Evolutionary conservation across 2,329 filamentous ascomycete species (phyloP), one percentile per base, ranked within the genome.

Genomic region (Alternaria dauci): DNA sequence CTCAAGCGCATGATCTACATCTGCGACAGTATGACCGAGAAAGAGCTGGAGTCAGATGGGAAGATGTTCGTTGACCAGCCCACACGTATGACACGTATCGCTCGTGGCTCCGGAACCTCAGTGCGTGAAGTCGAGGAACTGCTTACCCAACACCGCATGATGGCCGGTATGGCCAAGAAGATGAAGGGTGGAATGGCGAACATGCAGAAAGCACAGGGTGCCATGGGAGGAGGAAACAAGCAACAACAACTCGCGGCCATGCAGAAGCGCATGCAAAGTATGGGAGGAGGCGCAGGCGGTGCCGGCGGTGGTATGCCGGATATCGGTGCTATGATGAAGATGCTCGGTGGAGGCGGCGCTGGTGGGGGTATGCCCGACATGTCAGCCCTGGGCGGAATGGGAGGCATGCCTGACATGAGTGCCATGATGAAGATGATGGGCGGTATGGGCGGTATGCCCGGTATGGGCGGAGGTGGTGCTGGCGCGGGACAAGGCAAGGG

Each of bases 1-100:
- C 86, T 99, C 26, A 96, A 96, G 81, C 90, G 95, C 64, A 99
- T 99, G 95, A 93, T 99, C 70, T 98, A 96, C 82, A 97, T 99
- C 61, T 97, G 94, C 82, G 95, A 99, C 81, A 94, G 91, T 65
- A 99, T 99, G 95, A 98, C 94, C 0, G 88, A 92, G 23, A 96
- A 96, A 76, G 95, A 99, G 77, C 88, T 99, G 20, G 94, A 99
- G 78, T 92, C 91, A 43, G 94, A 99, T 73, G 95, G 95, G 77
- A 97, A 96, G 80, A 88, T 96, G 65, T 94, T 99, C 68, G 87
- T 96, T 59, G 92, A 97, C 23, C 92, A 98, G 76, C 95, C 95
- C 0, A 92, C 91, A 14, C 88, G 95, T 42, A 96, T 98, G 89
- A 97, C 94, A 16, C 87, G 95, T 36, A 90, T 99, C 50, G 95